These are phyloP conservation scores for Astrocystis sublimbata DNA, from an alignment of 495 filamentous ascomycete species.

Conservation along the genomic window DNA sequence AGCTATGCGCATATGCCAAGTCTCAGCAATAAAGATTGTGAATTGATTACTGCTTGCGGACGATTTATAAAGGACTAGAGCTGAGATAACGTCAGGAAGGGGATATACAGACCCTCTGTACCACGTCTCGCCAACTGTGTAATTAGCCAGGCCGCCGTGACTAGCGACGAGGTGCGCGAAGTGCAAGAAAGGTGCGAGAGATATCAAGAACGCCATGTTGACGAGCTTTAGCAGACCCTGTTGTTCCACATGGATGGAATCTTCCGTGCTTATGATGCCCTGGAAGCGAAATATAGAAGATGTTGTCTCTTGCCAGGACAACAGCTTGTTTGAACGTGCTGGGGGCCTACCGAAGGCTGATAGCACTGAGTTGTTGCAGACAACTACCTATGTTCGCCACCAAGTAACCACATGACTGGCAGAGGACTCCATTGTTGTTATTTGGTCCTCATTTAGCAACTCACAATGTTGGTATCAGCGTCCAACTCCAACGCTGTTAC, in stretches of 20 bases:
- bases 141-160: constrained; percentile 51
- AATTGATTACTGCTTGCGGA: background rate
- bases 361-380: constrained; percentile 1
- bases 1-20: constrained; percentile 27
- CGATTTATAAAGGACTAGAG: too few relatives aligned
- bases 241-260: background rate
- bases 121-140: constrained; percentile 52
- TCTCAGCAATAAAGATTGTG: background rate
- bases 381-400: background rate
- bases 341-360: background rate
- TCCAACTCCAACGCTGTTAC: constrained; percentile 8
- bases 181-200: constrained; percentile 33
- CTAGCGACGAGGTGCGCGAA: constrained; percentile 28
- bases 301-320: background rate
- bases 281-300: constrained; percentile 4
- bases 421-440: background rate
- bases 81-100: too few relatives aligned
- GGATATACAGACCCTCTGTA: constrained; percentile 43
- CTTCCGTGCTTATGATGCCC: background rate
- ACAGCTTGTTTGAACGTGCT: background rate
- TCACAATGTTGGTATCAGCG: constrained; percentile 23
- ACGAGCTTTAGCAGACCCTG: background rate
- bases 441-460: constrained; percentile 24
- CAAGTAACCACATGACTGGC: too few relatives aligned
- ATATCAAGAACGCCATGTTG: background rate